Evolutionary conservation across 345 rosid genomes (phyloP).

Genomic region (Populus davidiana): DNA sequence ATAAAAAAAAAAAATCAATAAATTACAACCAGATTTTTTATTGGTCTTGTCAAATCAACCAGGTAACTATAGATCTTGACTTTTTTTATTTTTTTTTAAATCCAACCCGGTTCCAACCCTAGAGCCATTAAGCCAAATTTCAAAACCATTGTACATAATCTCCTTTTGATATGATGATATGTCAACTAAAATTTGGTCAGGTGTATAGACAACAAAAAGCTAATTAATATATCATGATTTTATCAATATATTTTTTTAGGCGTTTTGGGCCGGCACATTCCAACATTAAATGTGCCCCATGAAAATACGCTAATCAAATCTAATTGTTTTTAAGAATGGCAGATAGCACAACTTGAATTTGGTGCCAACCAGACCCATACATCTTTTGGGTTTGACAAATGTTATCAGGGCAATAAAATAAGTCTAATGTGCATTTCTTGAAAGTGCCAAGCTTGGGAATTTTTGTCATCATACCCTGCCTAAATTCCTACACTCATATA

Average conservation of each 20-base stretch:
- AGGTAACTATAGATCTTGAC: accelerated
- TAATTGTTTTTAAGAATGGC: too few relatives aligned
- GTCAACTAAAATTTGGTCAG: accelerated
- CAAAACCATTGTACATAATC: accelerated
- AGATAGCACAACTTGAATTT: accelerated
- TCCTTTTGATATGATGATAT: too few relatives aligned
- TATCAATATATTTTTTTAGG: too few relatives aligned
- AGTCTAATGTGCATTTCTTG: too few relatives aligned
- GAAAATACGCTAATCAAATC: accelerated
- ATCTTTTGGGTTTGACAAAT: accelerated
- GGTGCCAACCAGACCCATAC: accelerated
- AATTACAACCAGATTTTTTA: accelerated
- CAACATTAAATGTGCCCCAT: too few relatives aligned
- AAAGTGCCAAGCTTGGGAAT: accelerated
- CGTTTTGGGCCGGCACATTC: too few relatives aligned
- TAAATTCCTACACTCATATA: accelerated
- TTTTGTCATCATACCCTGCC: too few relatives aligned
- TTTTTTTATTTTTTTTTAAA: too few relatives aligned
- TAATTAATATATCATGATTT: too few relatives aligned
- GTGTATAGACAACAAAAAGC: too few relatives aligned
- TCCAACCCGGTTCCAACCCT: accelerated
- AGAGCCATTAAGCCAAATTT: accelerated
- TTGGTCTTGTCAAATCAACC: accelerated
- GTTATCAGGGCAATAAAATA: accelerated
- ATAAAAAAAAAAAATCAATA: too few relatives aligned